Evolutionary conservation across 352 stramenopile species (phyloP).

Genomic region (Phytophthora pisi): DNA sequence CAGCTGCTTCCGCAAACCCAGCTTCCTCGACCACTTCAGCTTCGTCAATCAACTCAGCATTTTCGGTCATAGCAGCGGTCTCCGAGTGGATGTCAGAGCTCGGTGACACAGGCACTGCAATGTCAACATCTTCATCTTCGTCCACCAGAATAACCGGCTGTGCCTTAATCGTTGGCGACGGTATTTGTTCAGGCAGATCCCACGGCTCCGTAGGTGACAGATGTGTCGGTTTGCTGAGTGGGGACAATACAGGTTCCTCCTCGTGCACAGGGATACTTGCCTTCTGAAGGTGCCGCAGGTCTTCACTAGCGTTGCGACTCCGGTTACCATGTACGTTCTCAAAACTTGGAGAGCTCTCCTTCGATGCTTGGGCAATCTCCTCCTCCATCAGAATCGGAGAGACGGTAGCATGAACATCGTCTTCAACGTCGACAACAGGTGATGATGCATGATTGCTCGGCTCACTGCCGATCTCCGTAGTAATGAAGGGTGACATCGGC

Average conservation of each 20-base stretch:
- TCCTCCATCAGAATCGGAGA: slow-evolving; percentile 14
- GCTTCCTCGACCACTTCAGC: slow-evolving; percentile 10
- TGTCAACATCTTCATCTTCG: slow-evolving; percentile 26
- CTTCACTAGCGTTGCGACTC: slow-evolving; percentile 39
- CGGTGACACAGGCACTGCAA: slow-evolving; percentile 19
- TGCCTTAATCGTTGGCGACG: slow-evolving; percentile 28
- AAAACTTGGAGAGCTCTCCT: slow-evolving; percentile 14
- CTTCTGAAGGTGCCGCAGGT: slow-evolving; percentile 18
- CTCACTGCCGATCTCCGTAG: slow-evolving; percentile 16
- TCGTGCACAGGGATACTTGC: slow-evolving; percentile 20
- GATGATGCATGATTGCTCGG: slow-evolving; percentile 6
- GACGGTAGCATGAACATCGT: not conserved
- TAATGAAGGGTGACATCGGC: slow-evolving; percentile 23
- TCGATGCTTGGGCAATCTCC: slow-evolving; percentile 4
- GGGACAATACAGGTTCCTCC: slow-evolving; percentile 31
- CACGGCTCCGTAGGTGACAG: slow-evolving; percentile 42
- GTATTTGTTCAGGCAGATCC: slow-evolving; percentile 37
- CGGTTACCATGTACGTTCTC: slow-evolving; percentile 16
- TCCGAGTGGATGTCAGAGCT: slow-evolving; percentile 14
- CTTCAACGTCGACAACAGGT: slow-evolving; percentile 9
- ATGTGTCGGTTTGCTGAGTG: slow-evolving; percentile 23
- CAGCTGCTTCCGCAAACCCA: slow-evolving; percentile 9
- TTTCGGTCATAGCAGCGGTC: slow-evolving; percentile 18
- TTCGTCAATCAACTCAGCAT: slow-evolving; percentile 20
- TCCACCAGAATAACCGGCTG: slow-evolving; percentile 13